A percentile compares a stretch with the other conserved stretches of the same genome.
phyloP scores from a whole-genome alignment of 768 basidiomycete species.

The Postia placenta region DNA sequence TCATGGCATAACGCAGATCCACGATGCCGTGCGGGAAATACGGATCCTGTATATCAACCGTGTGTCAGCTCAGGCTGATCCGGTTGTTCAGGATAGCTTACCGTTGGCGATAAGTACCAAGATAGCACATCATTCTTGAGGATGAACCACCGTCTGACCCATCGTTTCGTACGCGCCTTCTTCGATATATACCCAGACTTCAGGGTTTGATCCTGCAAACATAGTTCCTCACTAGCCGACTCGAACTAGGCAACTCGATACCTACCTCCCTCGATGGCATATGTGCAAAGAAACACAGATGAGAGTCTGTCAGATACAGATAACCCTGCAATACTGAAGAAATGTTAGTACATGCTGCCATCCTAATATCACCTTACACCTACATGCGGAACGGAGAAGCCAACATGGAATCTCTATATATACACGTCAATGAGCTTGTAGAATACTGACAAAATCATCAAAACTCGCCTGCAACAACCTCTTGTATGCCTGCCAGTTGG shows the following conservation, averaged over 20 bases:
- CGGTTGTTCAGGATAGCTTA: constrained; percentile 28
- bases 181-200: constrained; percentile 90
- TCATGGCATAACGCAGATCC: constrained; percentile 89
- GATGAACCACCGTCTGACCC: constrained; percentile 95
- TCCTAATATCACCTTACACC: constrained; percentile 30
- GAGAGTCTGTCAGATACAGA: constrained; percentile 91
- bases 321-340: constrained; percentile 87
- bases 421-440: not conserved
- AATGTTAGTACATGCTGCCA: not conserved
- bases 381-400: constrained; percentile 83
- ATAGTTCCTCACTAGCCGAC: too few species aligned
- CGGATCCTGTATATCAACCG: constrained; percentile 59
- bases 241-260: too few species aligned
- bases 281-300: constrained; percentile 95
- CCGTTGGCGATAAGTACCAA: constrained; percentile 94
- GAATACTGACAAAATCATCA: not conserved
- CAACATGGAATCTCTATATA: constrained; percentile 85
- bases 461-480: constrained; percentile 72
- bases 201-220: constrained; percentile 78
- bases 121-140: constrained; percentile 93
- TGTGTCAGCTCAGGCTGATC: not conserved
- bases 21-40: constrained; percentile 97
- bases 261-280: constrained; percentile 85
- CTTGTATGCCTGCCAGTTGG: constrained; percentile 70
- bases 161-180: constrained; percentile 85